Base-by-base conservation (phyloP, 2,329 filamentous ascomycete species). In the Camillea tinctor region DNA sequence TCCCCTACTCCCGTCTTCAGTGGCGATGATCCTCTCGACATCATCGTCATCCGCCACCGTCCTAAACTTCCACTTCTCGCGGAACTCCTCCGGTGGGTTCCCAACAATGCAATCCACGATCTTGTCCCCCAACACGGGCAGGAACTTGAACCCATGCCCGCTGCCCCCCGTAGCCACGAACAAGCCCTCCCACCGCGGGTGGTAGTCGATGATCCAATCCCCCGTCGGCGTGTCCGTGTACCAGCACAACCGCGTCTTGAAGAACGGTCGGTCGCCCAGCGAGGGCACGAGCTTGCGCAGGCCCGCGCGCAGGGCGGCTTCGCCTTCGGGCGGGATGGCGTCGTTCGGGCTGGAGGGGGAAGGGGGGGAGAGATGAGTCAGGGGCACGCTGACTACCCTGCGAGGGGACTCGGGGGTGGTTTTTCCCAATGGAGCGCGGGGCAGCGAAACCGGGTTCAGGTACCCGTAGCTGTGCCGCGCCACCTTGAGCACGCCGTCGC, bases 181-280 rank as follows among this genome's bases (percentile, higher is more conserved):
- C 3, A 88, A 74, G 15, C 81, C 80, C 59, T 79, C 71, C 73
- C 84, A 84, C 17, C 79, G 75, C 0, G 89, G 89, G 68, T 92
- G 88, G 73, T 88, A 87, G 69, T 88, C 84, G 61, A 91, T 80
- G 57, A 92, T 80, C 77, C 90, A 92, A 70, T 92, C 86, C 21
- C 85, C 89, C 19, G 84, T 85, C 7, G 85, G 81, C 67, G 89
- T 92, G 75, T 92, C 89, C 4, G 86, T 86, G 72, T 92, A 92
- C 89, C 89, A 92, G 76, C 89, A 92, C 56, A 92, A 75, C 22
- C 88, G 80, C 1, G 86, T 88, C 56, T 79, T 77, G 60, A 76
- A 75, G 76, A 90, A 91, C 1, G 85, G 83, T 23, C 89, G 79
- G 22, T 81, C 78, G 9, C 79, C 79, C 6, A 76, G 76, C 61